Conservation (phyloP, 257 asterid species). For the Solanum sitiens region DNA sequence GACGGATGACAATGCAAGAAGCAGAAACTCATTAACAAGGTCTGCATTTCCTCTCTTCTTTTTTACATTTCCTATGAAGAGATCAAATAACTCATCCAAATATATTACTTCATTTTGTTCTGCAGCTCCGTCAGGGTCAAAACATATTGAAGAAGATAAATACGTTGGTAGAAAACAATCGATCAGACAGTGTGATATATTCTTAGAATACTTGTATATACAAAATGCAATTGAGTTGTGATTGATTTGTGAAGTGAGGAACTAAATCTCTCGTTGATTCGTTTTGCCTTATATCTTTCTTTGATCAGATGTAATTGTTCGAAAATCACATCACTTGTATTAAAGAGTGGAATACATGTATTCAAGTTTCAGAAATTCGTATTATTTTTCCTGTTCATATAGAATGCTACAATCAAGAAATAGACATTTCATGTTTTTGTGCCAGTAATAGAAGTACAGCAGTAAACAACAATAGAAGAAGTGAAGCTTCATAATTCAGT, state of each 20-base stretch:
- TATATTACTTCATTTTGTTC: not conserved
- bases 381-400: not conserved
- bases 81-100: not conserved
- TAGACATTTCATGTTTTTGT: not conserved
- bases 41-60: not conserved
- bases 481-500: not conserved
- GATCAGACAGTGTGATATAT: not conserved
- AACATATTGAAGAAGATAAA: not conserved
- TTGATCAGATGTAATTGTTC: not conserved
- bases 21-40: slow-evolving; percentile 41
- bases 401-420: not conserved
- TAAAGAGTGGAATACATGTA: not conserved
- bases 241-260: not conserved
- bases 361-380: not conserved
- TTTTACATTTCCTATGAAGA: not conserved
- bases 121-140: not conserved
- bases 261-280: not conserved
- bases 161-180: not conserved
- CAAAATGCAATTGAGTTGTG: not conserved
- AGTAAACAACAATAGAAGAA: not conserved
- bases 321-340: not conserved
- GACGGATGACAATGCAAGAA: slow-evolving; percentile 29
- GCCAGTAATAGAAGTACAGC: not conserved
- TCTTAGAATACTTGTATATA: not conserved
- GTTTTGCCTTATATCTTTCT: not conserved